Conservation (phyloP, 495 filamentous ascomycete species). For the Hypoxylon intermedium region DNA sequence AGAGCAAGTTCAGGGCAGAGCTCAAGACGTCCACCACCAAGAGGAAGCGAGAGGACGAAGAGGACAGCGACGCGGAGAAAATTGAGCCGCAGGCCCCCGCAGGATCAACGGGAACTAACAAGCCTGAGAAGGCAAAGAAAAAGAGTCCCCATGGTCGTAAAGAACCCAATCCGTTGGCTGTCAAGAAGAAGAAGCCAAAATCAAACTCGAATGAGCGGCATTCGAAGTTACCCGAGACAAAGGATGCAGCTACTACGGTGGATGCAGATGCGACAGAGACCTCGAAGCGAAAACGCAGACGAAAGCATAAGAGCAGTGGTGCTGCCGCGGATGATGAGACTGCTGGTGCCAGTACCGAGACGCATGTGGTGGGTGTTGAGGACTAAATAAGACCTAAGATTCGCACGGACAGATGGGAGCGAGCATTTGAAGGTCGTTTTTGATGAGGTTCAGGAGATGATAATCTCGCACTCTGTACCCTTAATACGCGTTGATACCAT, state of each 20-base stretch:
- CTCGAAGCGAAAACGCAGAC: constrained; percentile 54
- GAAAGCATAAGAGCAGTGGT: constrained; percentile 49
- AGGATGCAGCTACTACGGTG: constrained; percentile 4
- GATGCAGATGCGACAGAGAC: constrained; percentile 15
- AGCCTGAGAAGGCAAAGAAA: constrained; percentile 64
- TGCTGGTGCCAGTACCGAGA: constrained; percentile 13
- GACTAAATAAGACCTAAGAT: constrained; percentile 19
- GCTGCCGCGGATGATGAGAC: constrained; percentile 13
- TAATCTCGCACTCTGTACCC: constrained; percentile 1
- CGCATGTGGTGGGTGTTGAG: constrained; percentile 27
- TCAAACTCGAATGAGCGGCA: constrained; percentile 13
- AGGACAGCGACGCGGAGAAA: constrained; percentile 44
- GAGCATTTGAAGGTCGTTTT: constrained; percentile 19
- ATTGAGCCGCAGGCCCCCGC: constrained; percentile 35
- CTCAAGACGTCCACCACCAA: constrained; percentile 61
- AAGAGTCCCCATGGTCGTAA: constrained; percentile 70
- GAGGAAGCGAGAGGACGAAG: constrained; percentile 62
- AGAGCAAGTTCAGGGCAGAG: constrained; percentile 75
- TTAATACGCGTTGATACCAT: constrained; percentile 18
- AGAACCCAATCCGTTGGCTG: constrained; percentile 85
- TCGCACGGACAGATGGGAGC: not conserved
- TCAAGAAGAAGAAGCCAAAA: constrained; percentile 77
- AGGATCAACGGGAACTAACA: constrained; percentile 9
- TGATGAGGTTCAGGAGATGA: not conserved
- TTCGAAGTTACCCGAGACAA: constrained; percentile 19